Evolutionary conservation across 495 filamentous ascomycete genomes (phyloP).

Genomic region (Penicillium canariense): DNA sequence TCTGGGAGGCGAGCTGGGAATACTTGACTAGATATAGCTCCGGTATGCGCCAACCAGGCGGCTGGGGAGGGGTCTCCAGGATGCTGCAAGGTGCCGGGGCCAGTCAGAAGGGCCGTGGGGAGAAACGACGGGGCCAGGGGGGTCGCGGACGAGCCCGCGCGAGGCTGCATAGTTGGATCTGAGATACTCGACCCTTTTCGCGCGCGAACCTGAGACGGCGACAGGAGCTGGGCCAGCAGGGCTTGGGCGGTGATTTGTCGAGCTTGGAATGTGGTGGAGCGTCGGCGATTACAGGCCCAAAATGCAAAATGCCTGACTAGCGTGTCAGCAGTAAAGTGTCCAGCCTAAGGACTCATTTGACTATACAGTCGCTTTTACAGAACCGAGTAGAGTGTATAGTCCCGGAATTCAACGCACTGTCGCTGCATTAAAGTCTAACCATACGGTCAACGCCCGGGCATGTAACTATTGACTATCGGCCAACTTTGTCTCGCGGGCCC

Average conservation of each 20-base stretch:
- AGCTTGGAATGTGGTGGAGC: slow-evolving; percentile 16
- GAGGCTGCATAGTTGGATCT: slow-evolving; percentile 34
- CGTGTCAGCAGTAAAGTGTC: background rate
- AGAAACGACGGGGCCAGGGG: background rate
- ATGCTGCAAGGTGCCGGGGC: slow-evolving; percentile 23
- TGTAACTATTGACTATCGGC: slow-evolving; percentile 5
- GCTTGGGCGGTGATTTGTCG: background rate
- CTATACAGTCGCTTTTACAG: background rate
- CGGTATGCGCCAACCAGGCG: slow-evolving; percentile 30
- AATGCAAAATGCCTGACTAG: background rate
- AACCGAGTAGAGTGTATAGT: too few relatives aligned
- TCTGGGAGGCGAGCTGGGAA: slow-evolving; percentile 23
- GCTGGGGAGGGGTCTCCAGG: slow-evolving; percentile 5
- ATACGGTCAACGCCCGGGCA: background rate
- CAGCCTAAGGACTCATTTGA: background rate
- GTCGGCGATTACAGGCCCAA: background rate
- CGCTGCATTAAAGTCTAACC: background rate
- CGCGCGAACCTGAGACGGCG: slow-evolving; percentile 22
- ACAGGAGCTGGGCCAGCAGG: slow-evolving; percentile 1
- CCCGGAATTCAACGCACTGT: background rate
- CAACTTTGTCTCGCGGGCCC: background rate
- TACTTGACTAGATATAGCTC: slow-evolving; percentile 32
- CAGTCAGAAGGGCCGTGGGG: slow-evolving; percentile 22
- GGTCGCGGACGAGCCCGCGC: slow-evolving; percentile 13
- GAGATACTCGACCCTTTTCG: slow-evolving; percentile 25